Base-by-base conservation (phyloP, 805 yeast genomes). In the Candida gorgasii region DNA sequence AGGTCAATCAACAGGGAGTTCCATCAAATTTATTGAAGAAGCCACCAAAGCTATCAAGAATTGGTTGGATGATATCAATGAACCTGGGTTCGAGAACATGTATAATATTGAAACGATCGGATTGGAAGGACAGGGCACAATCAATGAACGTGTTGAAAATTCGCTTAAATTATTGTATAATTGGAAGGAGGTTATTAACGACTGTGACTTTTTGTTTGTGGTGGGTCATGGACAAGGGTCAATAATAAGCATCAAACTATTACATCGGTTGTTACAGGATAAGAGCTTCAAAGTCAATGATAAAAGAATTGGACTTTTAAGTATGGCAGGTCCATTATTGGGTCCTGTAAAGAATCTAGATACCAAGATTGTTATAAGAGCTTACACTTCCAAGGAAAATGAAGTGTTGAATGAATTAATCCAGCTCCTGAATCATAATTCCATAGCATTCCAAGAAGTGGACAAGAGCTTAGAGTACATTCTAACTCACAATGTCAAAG, bases 111-210 rank as follows among this genome's bases (percentile, higher is more conserved):
- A 62, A 30, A 59, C 70, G 0, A 67, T 70, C 26, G 65, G 73
- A 5, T 52, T 70, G 8, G 76, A 70, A 38, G 74, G 76, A 1
- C 62, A 61, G 39, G 75, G 75, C 4, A 57, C 53, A 19, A 57
- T 65, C 13, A 48, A 50, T 6, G 61, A 61, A 9, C 44, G 73
- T 31, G 64, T 57, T 4, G 52, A 54, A 7, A 48, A 54, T 29
- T 52, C 63, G 27, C 38, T 53, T 12, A 42, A 49, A 32, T 44
- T 70, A 7, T 48, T 70, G 8, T 44, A 48, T 9, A 69, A 67
- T 43, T 70, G 76, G 76, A 40, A 39, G 9, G 54, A 48, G 9
- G 42, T 51, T 9, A 51, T 70, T 3, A 50, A 49, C 12, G 50
- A 50, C 5, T 44, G 67, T 36, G 74, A 70, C 45, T 61, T 63